phyloP scores from a whole-genome alignment of 192 early-diverging fungal genomes.

The Chytriomyces confervae region DNA sequence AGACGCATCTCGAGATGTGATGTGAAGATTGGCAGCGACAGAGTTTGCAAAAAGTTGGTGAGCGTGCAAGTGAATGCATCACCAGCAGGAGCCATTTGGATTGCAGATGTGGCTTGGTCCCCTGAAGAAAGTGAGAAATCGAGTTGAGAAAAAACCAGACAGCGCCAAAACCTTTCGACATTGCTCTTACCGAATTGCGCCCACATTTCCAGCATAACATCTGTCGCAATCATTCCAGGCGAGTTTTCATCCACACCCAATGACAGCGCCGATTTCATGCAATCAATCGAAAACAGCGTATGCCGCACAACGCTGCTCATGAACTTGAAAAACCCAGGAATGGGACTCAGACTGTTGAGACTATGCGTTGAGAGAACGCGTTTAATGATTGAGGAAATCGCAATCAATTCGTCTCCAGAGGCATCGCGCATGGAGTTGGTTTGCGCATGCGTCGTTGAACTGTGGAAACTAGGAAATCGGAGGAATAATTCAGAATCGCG shows the following conservation, averaged over 20 bases:
- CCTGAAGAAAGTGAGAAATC: neutral
- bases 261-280: constrained; percentile 5
- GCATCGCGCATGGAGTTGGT: constrained; percentile 8
- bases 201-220: constrained; percentile 32
- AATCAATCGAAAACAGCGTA: constrained; percentile 18
- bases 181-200: neutral
- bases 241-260: constrained; percentile 7
- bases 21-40: constrained; percentile 53
- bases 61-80: neutral
- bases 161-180: neutral
- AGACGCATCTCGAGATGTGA: constrained; percentile 68
- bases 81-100: neutral
- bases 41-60: constrained; percentile 33
- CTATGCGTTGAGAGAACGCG: constrained; percentile 14
- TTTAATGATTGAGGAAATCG: constrained; percentile 10
- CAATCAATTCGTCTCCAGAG: constrained; percentile 20
- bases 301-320: neutral
- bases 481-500: neutral
- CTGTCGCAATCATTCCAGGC: constrained; percentile 24
- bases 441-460: constrained; percentile 5
- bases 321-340: constrained; percentile 5
- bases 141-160: neutral
- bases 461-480: neutral
- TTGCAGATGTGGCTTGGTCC: constrained; percentile 8
- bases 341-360: neutral